These are phyloP conservation scores for Aspergillus saccharolyticus DNA, from an alignment of 495 filamentous ascomycete species.

Conservation along the genomic window DNA sequence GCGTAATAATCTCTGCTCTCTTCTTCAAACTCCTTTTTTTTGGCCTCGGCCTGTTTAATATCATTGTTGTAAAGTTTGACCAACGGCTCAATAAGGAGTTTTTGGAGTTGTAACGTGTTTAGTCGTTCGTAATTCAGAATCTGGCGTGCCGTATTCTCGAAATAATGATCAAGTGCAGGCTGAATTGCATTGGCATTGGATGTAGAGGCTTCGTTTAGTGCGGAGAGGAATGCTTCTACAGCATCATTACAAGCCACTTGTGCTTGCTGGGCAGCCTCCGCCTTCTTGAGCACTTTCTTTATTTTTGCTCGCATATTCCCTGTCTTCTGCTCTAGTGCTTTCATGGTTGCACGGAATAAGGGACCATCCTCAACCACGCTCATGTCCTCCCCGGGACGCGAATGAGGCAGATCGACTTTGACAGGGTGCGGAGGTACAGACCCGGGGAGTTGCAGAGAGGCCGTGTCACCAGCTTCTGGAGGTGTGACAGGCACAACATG, in stretches of 20 bases:
- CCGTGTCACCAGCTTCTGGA: slow-evolving; percentile 42
- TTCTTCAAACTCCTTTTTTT: slow-evolving; percentile 97
- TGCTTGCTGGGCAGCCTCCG: slow-evolving; percentile 76
- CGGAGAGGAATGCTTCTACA: slow-evolving; percentile 75
- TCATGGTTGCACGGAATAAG: slow-evolving; percentile 94
- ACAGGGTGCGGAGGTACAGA: slow-evolving; percentile 51
- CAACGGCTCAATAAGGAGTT: slow-evolving; percentile 89
- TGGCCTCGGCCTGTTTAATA: slow-evolving; percentile 95
- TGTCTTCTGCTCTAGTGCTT: slow-evolving; percentile 92
- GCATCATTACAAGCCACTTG: slow-evolving; percentile 82
- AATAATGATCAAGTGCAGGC: slow-evolving; percentile 95
- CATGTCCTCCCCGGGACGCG: slow-evolving; percentile 82
- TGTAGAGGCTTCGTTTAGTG: slow-evolving; percentile 77
- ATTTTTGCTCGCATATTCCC: slow-evolving; percentile 89
- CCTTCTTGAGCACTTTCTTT: slow-evolving; percentile 91
- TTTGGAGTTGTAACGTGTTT: slow-evolving; percentile 80
- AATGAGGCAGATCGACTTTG: slow-evolving; percentile 83
- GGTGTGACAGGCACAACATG: slow-evolving; percentile 63
- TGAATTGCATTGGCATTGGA: slow-evolving; percentile 94
- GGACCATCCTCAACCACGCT: slow-evolving; percentile 87
- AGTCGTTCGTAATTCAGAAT: slow-evolving; percentile 82
- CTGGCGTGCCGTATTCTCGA: slow-evolving; percentile 90
- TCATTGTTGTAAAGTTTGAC: slow-evolving; percentile 87
- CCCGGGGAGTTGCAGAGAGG: slow-evolving; percentile 37
- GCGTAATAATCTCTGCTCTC: slow-evolving; percentile 97